phyloP scores from a whole-genome alignment of 148 eudicot species.

The Camellia lanceoleosa region DNA sequence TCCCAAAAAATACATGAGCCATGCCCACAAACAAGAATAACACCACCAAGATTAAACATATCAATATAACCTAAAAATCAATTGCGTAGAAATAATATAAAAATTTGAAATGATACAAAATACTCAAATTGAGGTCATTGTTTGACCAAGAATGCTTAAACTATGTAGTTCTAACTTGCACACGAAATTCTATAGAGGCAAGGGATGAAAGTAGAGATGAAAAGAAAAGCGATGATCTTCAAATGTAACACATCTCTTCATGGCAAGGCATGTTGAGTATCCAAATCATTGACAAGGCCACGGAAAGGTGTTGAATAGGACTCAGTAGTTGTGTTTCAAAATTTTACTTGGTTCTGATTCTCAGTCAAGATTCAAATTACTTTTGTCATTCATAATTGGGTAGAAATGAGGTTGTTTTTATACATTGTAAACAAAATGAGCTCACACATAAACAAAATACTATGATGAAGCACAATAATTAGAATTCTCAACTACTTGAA shows the following conservation, averaged over 20 bases:
- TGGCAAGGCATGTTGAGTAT: neutral
- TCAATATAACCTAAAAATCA: too few species aligned
- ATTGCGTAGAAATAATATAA: neutral
- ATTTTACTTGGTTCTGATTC: neutral
- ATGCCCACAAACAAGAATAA: slow-evolving; percentile 41
- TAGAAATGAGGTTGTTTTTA: too few species aligned
- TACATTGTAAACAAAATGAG: too few species aligned
- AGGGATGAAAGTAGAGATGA: neutral
- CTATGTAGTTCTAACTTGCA: too few species aligned
- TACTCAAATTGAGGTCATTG: neutral
- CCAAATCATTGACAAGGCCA: neutral
- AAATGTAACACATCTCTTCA: neutral
- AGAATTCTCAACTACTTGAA: neutral
- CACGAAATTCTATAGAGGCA: too few species aligned
- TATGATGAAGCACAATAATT: too few species aligned
- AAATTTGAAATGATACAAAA: too few species aligned
- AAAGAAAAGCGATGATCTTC: neutral
- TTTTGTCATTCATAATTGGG: too few species aligned
- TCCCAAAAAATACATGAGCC: slow-evolving; percentile 87
- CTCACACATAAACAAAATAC: too few species aligned
- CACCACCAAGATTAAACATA: neutral
- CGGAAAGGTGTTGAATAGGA: neutral
- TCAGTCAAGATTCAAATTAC: too few species aligned
- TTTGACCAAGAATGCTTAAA: too few species aligned
- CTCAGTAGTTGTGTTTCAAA: neutral